phyloP scores from a whole-genome alignment of 1,284 basidiomycete genomes.

The Apiotrichum akiyoshidainum region DNA sequence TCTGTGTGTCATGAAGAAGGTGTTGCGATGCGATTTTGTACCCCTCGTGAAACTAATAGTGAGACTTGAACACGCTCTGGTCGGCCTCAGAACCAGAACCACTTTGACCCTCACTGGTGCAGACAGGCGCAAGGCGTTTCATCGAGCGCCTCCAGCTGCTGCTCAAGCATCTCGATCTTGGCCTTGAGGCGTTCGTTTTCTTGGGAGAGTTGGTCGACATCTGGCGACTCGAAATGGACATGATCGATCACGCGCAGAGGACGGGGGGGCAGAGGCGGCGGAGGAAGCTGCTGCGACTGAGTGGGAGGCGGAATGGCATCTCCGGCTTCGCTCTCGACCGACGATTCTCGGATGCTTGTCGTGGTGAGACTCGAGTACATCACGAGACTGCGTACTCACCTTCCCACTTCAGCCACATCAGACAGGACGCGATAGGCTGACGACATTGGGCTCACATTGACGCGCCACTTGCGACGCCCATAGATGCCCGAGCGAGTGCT shows the following conservation, averaged over 20 bases:
- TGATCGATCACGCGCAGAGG: background rate
- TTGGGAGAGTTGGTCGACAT: background rate
- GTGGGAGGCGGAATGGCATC: no score
- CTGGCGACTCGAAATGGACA: background rate
- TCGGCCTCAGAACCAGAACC: no score
- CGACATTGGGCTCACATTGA: background rate
- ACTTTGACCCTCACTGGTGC: background rate
- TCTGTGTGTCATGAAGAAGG: no score
- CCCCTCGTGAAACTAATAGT: no score
- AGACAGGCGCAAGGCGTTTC: background rate
- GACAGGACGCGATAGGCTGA: background rate
- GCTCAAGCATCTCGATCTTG: background rate
- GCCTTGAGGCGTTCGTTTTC: background rate
- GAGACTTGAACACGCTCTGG: background rate
- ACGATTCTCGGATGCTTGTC: background rate
- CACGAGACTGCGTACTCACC: background rate
- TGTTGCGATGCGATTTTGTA: no score
- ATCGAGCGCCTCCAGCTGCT: background rate
- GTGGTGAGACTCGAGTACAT: background rate
- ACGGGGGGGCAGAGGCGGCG: background rate
- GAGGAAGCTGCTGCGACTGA: background rate
- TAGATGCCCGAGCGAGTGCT: background rate
- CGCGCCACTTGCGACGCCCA: background rate
- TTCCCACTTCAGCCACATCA: background rate
- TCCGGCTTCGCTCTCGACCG: background rate